These are phyloP conservation scores for Tylopilus felleus DNA, from an alignment of 768 basidiomycete genomes.

Conservation along the genomic window DNA sequence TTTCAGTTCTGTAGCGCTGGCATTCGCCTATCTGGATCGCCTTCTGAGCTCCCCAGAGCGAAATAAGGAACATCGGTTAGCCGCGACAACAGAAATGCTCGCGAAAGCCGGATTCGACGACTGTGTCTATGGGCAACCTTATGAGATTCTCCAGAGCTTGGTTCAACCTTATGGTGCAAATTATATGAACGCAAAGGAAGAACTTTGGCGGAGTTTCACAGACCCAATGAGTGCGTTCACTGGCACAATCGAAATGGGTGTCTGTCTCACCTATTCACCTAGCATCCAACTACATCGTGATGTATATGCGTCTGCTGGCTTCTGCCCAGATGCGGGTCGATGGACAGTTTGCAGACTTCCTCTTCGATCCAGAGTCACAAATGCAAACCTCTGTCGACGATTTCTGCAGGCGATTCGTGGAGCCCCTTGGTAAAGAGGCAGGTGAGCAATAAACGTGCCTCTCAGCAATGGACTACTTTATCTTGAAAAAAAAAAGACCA, in stretches of 20 bases:
- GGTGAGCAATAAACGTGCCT: conserved; percentile 37
- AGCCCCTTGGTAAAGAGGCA: conserved; percentile 74
- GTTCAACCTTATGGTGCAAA: conserved; percentile 41
- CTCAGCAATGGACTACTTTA: background rate
- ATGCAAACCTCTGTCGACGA: conserved; percentile 51
- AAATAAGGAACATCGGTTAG: conserved; percentile 47
- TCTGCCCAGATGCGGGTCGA: conserved; percentile 72
- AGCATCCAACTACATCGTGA: conserved; percentile 73
- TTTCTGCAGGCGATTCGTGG: conserved; percentile 79
- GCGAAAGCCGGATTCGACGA: conserved; percentile 58
- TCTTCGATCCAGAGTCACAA: conserved; percentile 71
- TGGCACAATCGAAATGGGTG: background rate
- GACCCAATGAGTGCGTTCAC: conserved; percentile 43
- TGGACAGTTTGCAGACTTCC: conserved; percentile 62
- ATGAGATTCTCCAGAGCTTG: conserved; percentile 55
- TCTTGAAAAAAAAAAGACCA: conserved; percentile 53
- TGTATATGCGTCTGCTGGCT: conserved; percentile 78
- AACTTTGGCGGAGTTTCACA: conserved; percentile 45
- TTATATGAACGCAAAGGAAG: conserved; percentile 32
- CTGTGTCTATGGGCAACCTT: conserved; percentile 73
- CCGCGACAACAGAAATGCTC: conserved; percentile 51
- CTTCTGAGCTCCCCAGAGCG: conserved; percentile 50
- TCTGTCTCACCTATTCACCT: background rate
- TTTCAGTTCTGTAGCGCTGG: conserved; percentile 55
- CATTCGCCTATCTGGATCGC: conserved; percentile 77